Percentiles rank a stretch among this genome's conserved stretches.
Conservation (phyloP, 176 grass and related monocot species). For the Aegilops umbellulata region DNA sequence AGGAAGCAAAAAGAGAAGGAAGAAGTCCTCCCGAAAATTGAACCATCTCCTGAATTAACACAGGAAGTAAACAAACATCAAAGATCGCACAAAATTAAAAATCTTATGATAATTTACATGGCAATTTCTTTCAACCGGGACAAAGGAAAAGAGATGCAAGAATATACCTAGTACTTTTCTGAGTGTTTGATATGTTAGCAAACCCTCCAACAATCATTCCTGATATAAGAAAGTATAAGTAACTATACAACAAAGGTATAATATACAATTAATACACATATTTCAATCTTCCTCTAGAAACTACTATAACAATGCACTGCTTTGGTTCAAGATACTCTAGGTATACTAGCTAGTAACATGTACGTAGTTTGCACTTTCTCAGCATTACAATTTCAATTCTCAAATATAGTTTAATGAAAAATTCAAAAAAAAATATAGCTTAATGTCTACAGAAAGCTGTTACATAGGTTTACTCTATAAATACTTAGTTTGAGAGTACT, state of each 20-base stretch:
- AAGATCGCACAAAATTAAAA: not conserved
- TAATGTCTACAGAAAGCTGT: not conserved
- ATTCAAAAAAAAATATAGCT: not conserved
- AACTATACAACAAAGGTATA: not conserved
- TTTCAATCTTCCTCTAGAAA: not conserved
- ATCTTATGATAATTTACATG: not conserved
- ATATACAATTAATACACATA: not conserved
- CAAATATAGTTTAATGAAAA: not conserved
- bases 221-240: conserved; percentile 33
- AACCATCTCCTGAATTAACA: conserved; percentile 76
- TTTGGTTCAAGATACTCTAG: not conserved
- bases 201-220: conserved; percentile 83
- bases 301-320: not conserved
- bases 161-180: conserved; percentile 67
- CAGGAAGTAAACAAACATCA: conserved; percentile 17
- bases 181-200: conserved; percentile 86
- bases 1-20: conserved; percentile 93
- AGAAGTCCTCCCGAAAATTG: conserved; percentile 94
- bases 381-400: not conserved
- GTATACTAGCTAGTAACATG: not conserved
- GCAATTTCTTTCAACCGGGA: not conserved
- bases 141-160: not conserved
- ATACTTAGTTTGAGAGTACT: not conserved
- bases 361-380: not conserved
- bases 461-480: not conserved